Evolutionary conservation across 305 asterid species (phyloP).

Genomic region (Coffea humblotiana): DNA sequence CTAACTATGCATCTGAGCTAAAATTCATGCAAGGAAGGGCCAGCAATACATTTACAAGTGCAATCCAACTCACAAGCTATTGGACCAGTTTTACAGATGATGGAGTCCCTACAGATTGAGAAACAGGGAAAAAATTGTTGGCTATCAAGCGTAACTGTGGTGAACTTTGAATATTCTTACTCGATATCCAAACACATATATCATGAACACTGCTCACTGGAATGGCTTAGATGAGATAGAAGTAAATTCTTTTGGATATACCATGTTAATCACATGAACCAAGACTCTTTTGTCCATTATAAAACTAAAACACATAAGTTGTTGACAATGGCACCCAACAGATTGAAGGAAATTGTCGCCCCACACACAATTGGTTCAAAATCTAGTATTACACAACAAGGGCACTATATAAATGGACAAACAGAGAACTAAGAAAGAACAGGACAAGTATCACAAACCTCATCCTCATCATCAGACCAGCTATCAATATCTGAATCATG

Average conservation of each 20-base stretch:
- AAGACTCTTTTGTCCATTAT: background rate
- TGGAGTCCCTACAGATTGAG: background rate
- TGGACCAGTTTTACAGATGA: background rate
- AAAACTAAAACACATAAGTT: background rate
- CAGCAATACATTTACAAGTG: background rate
- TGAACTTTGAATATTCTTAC: background rate
- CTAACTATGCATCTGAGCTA: background rate
- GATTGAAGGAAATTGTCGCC: background rate
- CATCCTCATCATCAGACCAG: conserved; percentile 55
- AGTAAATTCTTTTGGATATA: background rate
- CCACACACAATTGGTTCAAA: background rate
- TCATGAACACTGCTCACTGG: background rate
- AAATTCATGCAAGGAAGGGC: background rate
- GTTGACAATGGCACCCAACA: background rate
- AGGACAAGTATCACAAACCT: conserved; percentile 33
- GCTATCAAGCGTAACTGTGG: background rate
- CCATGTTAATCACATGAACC: background rate
- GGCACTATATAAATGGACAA: conserved; percentile 14
- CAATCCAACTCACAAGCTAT: background rate
- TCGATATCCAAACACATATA: background rate
- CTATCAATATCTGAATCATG: conserved; percentile 52
- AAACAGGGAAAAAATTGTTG: background rate
- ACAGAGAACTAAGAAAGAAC: conserved; percentile 7
- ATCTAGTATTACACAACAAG: conserved; percentile 6
- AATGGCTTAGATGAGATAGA: background rate